A percentile compares a stretch with the other conserved stretches of the same genome.
Conservation (phyloP, 106 monocot species). For the Narthecium ossifragum region DNA sequence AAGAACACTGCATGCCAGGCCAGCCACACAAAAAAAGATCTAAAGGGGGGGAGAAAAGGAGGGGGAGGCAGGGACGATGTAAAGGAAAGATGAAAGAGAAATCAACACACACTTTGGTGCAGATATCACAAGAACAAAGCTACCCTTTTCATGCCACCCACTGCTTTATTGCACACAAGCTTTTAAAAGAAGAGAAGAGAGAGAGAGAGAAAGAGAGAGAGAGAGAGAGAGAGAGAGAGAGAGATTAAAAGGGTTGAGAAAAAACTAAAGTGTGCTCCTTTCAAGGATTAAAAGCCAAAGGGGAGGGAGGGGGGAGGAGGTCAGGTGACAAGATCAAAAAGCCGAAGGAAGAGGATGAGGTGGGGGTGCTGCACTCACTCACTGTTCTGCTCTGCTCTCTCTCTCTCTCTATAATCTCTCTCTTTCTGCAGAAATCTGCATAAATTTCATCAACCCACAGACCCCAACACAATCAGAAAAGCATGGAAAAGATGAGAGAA, state of each 20-base stretch:
- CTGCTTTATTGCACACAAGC: constrained; percentile 1
- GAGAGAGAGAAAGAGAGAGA: constrained; percentile 6
- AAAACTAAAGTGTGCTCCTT: neutral
- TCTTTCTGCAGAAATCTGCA: neutral
- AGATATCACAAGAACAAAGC: neutral
- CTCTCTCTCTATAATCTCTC: neutral
- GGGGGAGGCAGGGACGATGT: neutral
- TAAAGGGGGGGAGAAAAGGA: neutral
- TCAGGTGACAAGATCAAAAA: neutral
- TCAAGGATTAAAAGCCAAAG: constrained; percentile 1
- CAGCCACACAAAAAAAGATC: too few species aligned
- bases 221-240: constrained; percentile 15
- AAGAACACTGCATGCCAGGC: too few species aligned
- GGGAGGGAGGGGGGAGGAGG: neutral
- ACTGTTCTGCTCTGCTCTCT: neutral
- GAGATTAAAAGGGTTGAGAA: too few species aligned
- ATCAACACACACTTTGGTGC: neutral
- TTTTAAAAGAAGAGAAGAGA: neutral
- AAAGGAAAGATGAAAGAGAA: neutral
- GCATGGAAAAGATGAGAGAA: neutral
- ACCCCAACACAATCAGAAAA: neutral
- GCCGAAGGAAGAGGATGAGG: neutral
- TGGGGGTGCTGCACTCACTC: neutral
- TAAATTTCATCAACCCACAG: neutral
- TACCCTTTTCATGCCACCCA: constrained; percentile 1